Evolutionary conservation across 257 asterid genomes (phyloP).

Genomic region (Asclepias syriaca): DNA sequence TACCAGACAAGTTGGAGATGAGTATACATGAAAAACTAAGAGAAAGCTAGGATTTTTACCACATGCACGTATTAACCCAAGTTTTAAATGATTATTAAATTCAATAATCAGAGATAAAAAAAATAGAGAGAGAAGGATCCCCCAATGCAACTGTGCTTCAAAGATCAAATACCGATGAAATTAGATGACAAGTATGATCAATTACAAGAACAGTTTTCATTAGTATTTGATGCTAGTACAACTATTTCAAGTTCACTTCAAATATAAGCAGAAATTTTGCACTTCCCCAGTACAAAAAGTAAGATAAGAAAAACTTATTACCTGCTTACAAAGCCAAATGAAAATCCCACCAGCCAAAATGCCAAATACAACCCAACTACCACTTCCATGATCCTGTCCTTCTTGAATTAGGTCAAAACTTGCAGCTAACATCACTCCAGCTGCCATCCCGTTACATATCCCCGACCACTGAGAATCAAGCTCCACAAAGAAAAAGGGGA

Average conservation of each 20-base stretch:
- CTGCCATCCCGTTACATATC: conserved; percentile 97
- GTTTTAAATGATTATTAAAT: background rate
- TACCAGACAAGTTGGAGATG: background rate
- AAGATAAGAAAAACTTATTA: conserved; percentile 22
- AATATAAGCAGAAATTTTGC: background rate
- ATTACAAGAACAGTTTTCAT: background rate
- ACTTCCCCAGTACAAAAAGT: background rate
- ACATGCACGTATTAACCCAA: background rate
- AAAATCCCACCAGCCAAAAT: conserved; percentile 90
- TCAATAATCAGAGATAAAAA: background rate
- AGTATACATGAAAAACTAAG: background rate
- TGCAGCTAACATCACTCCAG: conserved; percentile 98
- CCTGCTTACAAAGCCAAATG: conserved; percentile 96
- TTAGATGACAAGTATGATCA: background rate
- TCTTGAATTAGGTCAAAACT: conserved; percentile 98
- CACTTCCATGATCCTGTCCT: conserved; percentile 96
- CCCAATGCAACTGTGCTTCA: background rate
- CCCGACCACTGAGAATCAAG: conserved; percentile 98
- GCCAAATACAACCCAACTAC: conserved; percentile 92
- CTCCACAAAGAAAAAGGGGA: conserved; percentile 94
- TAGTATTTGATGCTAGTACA: background rate
- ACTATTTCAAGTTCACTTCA: conserved; percentile 10
- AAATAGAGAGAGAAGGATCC: background rate
- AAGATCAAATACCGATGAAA: background rate
- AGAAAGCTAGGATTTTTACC: background rate